phyloP scores from a whole-genome alignment of 2,329 filamentous ascomycete species.

The Microdochium paspali region DNA sequence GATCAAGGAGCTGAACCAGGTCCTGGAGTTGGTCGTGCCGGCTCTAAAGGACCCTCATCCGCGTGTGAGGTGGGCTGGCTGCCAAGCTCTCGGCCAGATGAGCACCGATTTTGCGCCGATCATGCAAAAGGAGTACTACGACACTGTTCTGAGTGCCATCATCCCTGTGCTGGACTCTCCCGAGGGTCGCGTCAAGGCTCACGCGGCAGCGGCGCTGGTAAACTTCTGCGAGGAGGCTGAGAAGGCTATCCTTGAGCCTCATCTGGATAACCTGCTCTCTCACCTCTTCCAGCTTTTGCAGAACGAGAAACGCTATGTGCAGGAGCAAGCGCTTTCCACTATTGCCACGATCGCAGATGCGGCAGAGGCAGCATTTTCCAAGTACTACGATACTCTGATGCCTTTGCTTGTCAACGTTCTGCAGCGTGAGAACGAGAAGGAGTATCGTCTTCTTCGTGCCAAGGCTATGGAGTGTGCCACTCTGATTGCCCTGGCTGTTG shows the following conservation, averaged over 20 bases:
- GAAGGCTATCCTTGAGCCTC: slow-evolving; percentile 82
- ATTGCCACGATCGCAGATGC: slow-evolving; percentile 99
- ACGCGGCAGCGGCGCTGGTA: slow-evolving; percentile 93
- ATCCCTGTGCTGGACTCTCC: slow-evolving; percentile 85
- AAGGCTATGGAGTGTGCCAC: slow-evolving; percentile 99
- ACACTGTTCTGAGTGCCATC: slow-evolving; percentile 77
- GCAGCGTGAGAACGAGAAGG: slow-evolving; percentile 83
- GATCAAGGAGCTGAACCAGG: slow-evolving; percentile 88
- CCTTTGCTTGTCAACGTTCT: slow-evolving; percentile 85
- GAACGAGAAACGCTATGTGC: slow-evolving; percentile 89
- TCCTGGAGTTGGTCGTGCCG: slow-evolving; percentile 89
- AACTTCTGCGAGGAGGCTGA: slow-evolving; percentile 99
- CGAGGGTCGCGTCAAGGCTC: slow-evolving; percentile 90
- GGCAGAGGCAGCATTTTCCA: slow-evolving; percentile 85
- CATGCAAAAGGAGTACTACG: slow-evolving; percentile 95
- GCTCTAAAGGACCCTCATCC: slow-evolving; percentile 84
- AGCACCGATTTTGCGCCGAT: slow-evolving; percentile 97
- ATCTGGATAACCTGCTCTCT: slow-evolving; percentile 77
- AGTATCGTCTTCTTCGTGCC: slow-evolving; percentile 80
- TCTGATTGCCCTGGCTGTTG: slow-evolving; percentile 87
- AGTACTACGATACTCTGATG: slow-evolving; percentile 96
- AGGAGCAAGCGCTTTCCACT: slow-evolving; percentile 94
- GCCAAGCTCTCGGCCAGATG: slow-evolving; percentile 99
- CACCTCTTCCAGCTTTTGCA: slow-evolving; percentile 82
- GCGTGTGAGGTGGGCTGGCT: slow-evolving; percentile 92